Evolutionary conservation across 2,329 filamentous ascomycete genomes (phyloP).

Genomic region (Tolypocladium guangdongense): DNA sequence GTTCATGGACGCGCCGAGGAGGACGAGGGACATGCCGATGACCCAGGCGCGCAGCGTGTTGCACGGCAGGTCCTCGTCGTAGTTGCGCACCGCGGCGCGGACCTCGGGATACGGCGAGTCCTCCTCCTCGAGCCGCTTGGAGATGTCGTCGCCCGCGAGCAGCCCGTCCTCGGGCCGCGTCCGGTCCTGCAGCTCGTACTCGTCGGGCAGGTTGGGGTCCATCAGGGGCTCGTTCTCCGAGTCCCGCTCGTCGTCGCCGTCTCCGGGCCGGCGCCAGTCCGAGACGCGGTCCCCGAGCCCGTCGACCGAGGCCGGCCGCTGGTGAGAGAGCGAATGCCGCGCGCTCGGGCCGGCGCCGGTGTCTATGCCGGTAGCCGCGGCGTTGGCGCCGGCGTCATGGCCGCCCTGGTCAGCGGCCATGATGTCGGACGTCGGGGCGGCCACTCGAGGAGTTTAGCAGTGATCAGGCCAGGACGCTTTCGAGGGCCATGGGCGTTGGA

Average conservation of each 20-base stretch:
- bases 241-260: slow-evolving; percentile 32
- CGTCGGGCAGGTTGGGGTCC: slow-evolving; percentile 38
- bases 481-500: not conserved
- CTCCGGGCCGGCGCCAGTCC: slow-evolving; percentile 30
- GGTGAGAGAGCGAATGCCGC: slow-evolving; percentile 15
- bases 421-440: not conserved
- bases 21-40: slow-evolving; percentile 46
- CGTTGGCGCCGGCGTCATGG: not conserved
- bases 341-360: slow-evolving; percentile 9
- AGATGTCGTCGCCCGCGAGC: slow-evolving; percentile 1
- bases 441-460: not conserved
- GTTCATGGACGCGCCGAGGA: slow-evolving; percentile 49
- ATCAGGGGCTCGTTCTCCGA: slow-evolving; percentile 47
- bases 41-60: slow-evolving; percentile 56
- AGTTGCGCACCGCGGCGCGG: slow-evolving; percentile 51
- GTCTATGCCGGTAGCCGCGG: slow-evolving; percentile 13
- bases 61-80: slow-evolving; percentile 53
- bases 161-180: slow-evolving; percentile 9
- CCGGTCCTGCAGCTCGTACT: slow-evolving; percentile 23
- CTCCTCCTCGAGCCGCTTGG: slow-evolving; percentile 33
- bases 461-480: not conserved
- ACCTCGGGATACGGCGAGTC: slow-evolving; percentile 59
- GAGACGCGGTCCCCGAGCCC: slow-evolving; percentile 22
- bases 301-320: slow-evolving; percentile 11
- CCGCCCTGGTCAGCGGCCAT: not conserved